Evolutionary conservation across 2,329 filamentous ascomycete species (phyloP).

Genomic region (Cladosporium velox): DNA sequence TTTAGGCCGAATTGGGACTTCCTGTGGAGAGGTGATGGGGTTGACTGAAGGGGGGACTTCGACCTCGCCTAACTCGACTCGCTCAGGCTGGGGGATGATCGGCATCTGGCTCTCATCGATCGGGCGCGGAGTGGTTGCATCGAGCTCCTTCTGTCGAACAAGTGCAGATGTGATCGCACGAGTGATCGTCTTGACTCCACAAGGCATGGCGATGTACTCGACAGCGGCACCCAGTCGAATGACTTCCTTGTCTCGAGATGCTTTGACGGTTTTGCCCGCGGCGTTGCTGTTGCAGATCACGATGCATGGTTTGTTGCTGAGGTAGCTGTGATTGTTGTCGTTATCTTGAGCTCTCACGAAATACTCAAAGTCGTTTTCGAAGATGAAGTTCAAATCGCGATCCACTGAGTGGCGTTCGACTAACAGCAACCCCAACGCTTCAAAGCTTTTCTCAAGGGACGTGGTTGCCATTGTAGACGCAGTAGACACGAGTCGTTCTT

Average conservation of each 20-base stretch:
- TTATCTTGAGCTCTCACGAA: not conserved
- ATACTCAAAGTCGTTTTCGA: not conserved
- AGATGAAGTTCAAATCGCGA: not conserved
- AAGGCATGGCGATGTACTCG: slow-evolving; percentile 8
- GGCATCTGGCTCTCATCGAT: not conserved
- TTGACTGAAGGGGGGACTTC: not conserved
- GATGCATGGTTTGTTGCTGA: slow-evolving; percentile 3
- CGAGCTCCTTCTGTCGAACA: not conserved
- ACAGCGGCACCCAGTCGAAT: not conserved
- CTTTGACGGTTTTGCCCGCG: not conserved
- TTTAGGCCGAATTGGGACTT: not conserved
- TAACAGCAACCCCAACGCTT: not conserved
- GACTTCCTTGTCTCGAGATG: not conserved
- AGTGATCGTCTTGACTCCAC: not conserved
- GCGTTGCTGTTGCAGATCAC: slow-evolving; percentile 13
- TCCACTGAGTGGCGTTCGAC: not conserved
- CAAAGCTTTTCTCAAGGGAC: not conserved
- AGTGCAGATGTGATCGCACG: slow-evolving; percentile 2
- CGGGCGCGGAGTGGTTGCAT: not conserved
- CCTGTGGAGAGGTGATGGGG: not conserved
- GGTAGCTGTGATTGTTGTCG: not conserved
- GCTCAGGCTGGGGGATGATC: not conserved
- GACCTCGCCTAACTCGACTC: not conserved
- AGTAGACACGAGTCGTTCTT: not conserved
- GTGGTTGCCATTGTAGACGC: not conserved